A percentile compares a stretch with the other conserved stretches of the same genome.
These are phyloP conservation scores for Schwanniomyces sp. DNA, from an alignment of 805 yeast species.

Conservation along the genomic window DNA sequence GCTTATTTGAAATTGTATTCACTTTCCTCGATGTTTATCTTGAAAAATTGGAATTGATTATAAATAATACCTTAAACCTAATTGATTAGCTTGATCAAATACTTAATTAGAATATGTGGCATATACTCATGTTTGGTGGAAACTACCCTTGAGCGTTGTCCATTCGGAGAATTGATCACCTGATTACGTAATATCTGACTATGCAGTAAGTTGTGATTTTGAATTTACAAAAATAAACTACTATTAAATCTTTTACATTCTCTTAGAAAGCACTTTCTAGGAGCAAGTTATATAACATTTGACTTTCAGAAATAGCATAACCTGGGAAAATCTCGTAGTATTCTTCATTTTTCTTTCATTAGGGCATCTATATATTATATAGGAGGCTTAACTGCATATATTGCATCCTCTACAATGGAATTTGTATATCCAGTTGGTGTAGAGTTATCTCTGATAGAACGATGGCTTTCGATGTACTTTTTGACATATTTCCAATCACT, in stretches of 20 bases:
- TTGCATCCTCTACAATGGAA: slow-evolving; percentile 35
- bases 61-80: slow-evolving; percentile 1
- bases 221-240: background rate
- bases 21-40: background rate
- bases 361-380: slow-evolving; percentile 16
- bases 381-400: slow-evolving; percentile 36
- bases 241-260: too few relatives aligned
- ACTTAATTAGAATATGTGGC: background rate
- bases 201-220: background rate
- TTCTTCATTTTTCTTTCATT: too few relatives aligned
- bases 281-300: too few relatives aligned
- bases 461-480: slow-evolving; percentile 21
- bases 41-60: slow-evolving; percentile 1
- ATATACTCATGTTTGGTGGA: background rate
- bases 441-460: slow-evolving; percentile 15
- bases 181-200: background rate
- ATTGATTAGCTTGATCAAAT: slow-evolving; percentile 1
- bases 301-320: too few relatives aligned
- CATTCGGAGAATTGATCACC: background rate
- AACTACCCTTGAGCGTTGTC: slow-evolving; percentile 1
- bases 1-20: slow-evolving; percentile 1
- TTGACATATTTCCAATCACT: slow-evolving; percentile 36
- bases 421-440: slow-evolving; percentile 37
- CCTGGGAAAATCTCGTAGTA: too few relatives aligned
- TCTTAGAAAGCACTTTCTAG: too few relatives aligned